phyloP scores from a whole-genome alignment of 2,329 filamentous ascomycete genomes.

The Fusarium staphyleae region DNA sequence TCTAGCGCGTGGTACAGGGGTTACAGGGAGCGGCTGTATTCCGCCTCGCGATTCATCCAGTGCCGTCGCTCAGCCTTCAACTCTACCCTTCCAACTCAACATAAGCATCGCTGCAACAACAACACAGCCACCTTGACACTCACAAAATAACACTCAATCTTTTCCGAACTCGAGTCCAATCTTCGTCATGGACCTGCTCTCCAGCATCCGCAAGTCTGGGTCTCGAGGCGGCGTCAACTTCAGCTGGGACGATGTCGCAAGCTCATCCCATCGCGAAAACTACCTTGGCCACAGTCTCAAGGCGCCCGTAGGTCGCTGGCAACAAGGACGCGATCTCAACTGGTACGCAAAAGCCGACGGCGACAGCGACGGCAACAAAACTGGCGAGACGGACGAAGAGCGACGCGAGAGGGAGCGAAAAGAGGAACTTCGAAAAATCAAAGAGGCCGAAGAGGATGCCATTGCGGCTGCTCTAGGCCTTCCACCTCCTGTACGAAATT shows the following conservation, averaged over 20 bases:
- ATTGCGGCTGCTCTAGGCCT: slow-evolving; percentile 83
- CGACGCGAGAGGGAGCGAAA: slow-evolving; percentile 67
- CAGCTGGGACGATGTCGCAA: slow-evolving; percentile 94
- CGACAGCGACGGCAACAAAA: slow-evolving; percentile 49
- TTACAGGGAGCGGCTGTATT: slow-evolving; percentile 16
- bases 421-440: slow-evolving; percentile 81
- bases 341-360: slow-evolving; percentile 68
- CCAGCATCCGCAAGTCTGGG: slow-evolving; percentile 87
- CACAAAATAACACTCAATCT: too few relatives aligned
- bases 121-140: too few relatives aligned
- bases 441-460: slow-evolving; percentile 92
- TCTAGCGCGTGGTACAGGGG: slow-evolving; percentile 15
- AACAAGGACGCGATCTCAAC: slow-evolving; percentile 73
- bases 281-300: slow-evolving; percentile 90
- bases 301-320: slow-evolving; percentile 92
- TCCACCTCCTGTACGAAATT: slow-evolving; percentile 68
- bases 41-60: slow-evolving; percentile 19
- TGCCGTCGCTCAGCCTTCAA: slow-evolving; percentile 7
- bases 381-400: slow-evolving; percentile 66
- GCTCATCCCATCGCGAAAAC: slow-evolving; percentile 85
- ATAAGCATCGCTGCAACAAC: slow-evolving; percentile 4
- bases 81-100: too few relatives aligned
- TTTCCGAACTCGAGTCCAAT: neutral
- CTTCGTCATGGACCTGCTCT: slow-evolving; percentile 83
- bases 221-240: slow-evolving; percentile 95